A percentile compares a stretch with the other conserved stretches of the same genome.
phyloP scores from a whole-genome alignment of 148 eudicot species.

The Vaccinium macrocarpon region DNA sequence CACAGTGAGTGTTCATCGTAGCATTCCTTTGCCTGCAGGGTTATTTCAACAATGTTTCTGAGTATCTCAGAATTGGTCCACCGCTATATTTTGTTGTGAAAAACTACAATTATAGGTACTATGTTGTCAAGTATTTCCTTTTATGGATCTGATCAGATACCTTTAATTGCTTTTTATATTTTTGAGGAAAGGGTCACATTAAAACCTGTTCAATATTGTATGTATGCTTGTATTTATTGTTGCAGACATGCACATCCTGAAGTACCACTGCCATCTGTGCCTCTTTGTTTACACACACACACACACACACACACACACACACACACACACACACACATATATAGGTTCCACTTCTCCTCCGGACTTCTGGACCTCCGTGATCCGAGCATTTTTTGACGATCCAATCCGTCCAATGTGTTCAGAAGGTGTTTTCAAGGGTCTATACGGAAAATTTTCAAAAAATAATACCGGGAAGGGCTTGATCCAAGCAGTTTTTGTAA shows the following conservation, averaged over 20 bases:
- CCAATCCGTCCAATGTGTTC: too few species aligned
- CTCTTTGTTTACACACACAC: not conserved
- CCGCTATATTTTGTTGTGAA: slow-evolving; percentile 68
- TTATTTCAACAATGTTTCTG: slow-evolving; percentile 54
- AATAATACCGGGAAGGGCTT: too few species aligned
- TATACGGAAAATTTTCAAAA: too few species aligned
- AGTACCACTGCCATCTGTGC: not conserved
- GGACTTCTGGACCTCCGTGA: too few species aligned
- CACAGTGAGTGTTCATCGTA: not conserved
- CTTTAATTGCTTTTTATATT: not conserved
- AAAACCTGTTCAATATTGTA: not conserved
- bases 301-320: too few species aligned
- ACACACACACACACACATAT: too few species aligned
- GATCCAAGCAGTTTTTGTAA: too few species aligned
- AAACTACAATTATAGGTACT: slow-evolving; percentile 67
- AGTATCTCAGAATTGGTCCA: slow-evolving; percentile 66
- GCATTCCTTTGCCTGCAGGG: slow-evolving; percentile 38
- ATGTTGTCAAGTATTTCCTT: not conserved
- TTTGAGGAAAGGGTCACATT: not conserved
- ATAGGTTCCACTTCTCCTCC: too few species aligned
- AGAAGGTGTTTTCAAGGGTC: too few species aligned
- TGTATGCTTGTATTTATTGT: not conserved
- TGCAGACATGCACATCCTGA: not conserved
- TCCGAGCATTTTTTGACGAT: too few species aligned
- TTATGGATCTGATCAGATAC: not conserved